Conservation (phyloP, 306 rosid species). For the Sindora glabra region DNA sequence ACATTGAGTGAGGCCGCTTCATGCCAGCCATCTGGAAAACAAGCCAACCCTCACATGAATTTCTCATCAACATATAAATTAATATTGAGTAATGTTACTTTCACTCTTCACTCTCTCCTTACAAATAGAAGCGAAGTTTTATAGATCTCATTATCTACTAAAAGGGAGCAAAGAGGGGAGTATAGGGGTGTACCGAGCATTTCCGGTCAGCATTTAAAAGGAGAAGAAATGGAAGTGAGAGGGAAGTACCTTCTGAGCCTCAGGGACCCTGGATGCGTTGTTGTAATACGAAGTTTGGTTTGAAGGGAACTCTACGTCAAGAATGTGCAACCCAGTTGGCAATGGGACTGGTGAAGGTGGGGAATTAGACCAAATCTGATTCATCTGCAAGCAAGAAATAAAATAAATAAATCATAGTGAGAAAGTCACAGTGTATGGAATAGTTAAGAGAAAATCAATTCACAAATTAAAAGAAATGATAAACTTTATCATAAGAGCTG, state of each 20-base stretch:
- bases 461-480: no score
- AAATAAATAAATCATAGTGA: no score
- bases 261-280: not conserved
- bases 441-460: no score
- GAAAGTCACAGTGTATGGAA: not conserved
- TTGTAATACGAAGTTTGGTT: constrained; percentile 21
- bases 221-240: not conserved
- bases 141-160: no score
- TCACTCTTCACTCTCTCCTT: no score
- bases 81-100: no score
- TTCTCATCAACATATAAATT: not conserved
- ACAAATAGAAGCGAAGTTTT: no score
- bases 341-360: not conserved
- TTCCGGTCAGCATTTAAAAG: no score
- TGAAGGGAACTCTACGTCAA: constrained; percentile 42
- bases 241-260: constrained; percentile 4
- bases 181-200: no score
- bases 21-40: not conserved
- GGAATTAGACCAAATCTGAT: constrained; percentile 6
- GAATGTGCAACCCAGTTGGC: constrained; percentile 1
- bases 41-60: not conserved
- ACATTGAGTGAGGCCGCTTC: not conserved
- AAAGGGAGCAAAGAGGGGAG: no score
- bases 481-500: no score
- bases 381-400: constrained; percentile 11